A percentile compares a stretch with the other conserved stretches of the same genome.
Conservation (phyloP, 2,329 filamentous ascomycete species). For the Colletotrichum tabaci region DNA sequence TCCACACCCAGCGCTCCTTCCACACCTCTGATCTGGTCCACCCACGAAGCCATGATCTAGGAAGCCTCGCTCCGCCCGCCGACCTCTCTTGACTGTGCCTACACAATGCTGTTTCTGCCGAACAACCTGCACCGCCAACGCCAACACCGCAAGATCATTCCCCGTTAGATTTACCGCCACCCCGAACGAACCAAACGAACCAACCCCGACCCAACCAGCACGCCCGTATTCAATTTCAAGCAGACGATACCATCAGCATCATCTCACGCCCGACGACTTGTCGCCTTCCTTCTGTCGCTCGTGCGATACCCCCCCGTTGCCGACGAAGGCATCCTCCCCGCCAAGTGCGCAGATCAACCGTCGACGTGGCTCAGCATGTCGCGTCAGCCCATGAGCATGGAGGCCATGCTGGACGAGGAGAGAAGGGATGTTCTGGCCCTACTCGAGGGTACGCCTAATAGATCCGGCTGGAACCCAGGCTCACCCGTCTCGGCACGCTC, state of each 20-base stretch:
- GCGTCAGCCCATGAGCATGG: constrained; percentile 77
- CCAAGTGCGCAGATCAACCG: not conserved
- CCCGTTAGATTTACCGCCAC: constrained; percentile 44
- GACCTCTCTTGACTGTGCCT: constrained; percentile 27
- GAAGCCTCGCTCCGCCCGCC: constrained; percentile 7
- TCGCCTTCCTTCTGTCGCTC: constrained; percentile 2
- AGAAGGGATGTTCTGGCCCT: constrained; percentile 80
- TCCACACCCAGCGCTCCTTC: constrained; percentile 26
- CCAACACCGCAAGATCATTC: constrained; percentile 46
- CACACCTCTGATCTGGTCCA: constrained; percentile 30
- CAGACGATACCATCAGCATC: constrained; percentile 15
- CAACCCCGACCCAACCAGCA: not conserved
- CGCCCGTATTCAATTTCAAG: constrained; percentile 17
- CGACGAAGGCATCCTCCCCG: constrained; percentile 8
- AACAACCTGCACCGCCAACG: constrained; percentile 44
- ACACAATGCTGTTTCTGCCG: constrained; percentile 48
- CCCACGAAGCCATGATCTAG: constrained; percentile 45
- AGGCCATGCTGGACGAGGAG: constrained; percentile 84
- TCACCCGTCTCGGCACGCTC: constrained; percentile 58
- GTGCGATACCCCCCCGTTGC: constrained; percentile 16
- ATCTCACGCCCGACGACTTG: not conserved
- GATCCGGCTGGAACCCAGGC: constrained; percentile 47
- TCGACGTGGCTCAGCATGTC: constrained; percentile 48
- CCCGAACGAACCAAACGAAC: not conserved
- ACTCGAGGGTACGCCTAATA: constrained; percentile 66